These are phyloP conservation scores for Theileria equi DNA, from an alignment of 169 alveolate species.

Conservation along the genomic window DNA sequence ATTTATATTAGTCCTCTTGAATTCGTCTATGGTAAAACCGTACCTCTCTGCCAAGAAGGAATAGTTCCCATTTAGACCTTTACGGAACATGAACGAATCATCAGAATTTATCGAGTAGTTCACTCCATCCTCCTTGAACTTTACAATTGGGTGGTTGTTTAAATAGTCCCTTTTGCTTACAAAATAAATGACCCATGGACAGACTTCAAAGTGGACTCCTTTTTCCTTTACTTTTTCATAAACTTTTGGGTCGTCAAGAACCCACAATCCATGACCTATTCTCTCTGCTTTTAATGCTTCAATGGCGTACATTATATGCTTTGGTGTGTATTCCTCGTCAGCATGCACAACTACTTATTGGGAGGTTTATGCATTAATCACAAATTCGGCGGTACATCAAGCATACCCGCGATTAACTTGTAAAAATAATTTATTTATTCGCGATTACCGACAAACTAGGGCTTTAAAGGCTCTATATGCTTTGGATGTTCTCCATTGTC, in stretches of 20 bases:
- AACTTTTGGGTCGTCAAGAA: neutral
- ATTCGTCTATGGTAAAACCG: too few relatives aligned
- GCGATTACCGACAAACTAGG: too few relatives aligned
- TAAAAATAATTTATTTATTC: too few relatives aligned
- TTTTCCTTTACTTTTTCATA: neutral
- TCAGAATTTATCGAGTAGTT: conserved; percentile 2
- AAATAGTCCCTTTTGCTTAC: neutral
- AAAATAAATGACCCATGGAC: conserved; percentile 3
- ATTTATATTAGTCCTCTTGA: conserved; percentile 1
- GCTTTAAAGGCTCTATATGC: too few relatives aligned
- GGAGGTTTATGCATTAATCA: too few relatives aligned
- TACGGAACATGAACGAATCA: neutral
- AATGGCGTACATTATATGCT: neutral
- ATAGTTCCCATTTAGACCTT: too few relatives aligned
- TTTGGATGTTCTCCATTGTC: too few relatives aligned
- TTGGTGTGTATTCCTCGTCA: neutral
- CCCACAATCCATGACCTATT: conserved; percentile 6
- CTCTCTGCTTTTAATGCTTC: conserved; percentile 5
- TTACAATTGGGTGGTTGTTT: neutral
- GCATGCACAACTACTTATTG: too few relatives aligned
- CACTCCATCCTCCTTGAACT: conserved; percentile 2
- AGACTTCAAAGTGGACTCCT: conserved; percentile 11
- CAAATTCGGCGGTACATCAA: too few relatives aligned
- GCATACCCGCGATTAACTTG: too few relatives aligned
- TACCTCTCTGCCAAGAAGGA: too few relatives aligned